Conservation (phyloP, 2,329 filamentous ascomycete species). For the Talaromyces sp. region DNA sequence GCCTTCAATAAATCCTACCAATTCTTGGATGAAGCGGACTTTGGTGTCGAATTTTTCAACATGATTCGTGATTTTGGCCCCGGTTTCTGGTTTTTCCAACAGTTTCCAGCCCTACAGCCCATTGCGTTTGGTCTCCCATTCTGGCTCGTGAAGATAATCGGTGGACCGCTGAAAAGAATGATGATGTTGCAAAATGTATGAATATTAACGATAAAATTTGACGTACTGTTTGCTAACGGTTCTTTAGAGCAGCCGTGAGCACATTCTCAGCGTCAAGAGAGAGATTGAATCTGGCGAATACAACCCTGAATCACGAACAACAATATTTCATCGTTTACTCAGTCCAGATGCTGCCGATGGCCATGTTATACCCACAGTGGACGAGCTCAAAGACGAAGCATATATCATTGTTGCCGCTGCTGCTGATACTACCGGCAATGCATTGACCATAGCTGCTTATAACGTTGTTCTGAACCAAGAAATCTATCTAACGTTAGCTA, state of each 20-base stretch:
- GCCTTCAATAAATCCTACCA: slow-evolving; percentile 19
- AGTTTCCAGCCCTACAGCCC: slow-evolving; percentile 16
- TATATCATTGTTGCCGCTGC: slow-evolving; percentile 25
- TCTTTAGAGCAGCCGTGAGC: slow-evolving; percentile 11
- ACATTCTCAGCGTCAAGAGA: slow-evolving; percentile 16
- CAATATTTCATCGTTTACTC: slow-evolving; percentile 19
- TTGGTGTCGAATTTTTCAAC: slow-evolving; percentile 17
- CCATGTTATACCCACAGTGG: slow-evolving; percentile 16
- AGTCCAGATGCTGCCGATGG: slow-evolving; percentile 15
- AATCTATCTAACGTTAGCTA: slow-evolving; percentile 20
- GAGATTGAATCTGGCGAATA: slow-evolving; percentile 15
- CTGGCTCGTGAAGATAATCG: slow-evolving; percentile 15
- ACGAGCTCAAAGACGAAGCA: slow-evolving; percentile 23
- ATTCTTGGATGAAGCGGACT: slow-evolving; percentile 16
- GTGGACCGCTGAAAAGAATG: slow-evolving; percentile 13
- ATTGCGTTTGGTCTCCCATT: slow-evolving; percentile 14
- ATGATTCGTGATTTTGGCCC: slow-evolving; percentile 18
- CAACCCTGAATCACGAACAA: slow-evolving; percentile 11
- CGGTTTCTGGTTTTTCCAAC: slow-evolving; percentile 20
- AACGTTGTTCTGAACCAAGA: slow-evolving; percentile 22
- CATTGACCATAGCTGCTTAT: slow-evolving; percentile 26
- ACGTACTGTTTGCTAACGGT: not conserved
- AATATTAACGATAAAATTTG: not conserved
- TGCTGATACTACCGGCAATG: slow-evolving; percentile 32
- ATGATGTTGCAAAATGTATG: slow-evolving; percentile 15